Conservation (phyloP, 2,329 filamentous ascomycete genomes). For the Fusarium palustre region DNA sequence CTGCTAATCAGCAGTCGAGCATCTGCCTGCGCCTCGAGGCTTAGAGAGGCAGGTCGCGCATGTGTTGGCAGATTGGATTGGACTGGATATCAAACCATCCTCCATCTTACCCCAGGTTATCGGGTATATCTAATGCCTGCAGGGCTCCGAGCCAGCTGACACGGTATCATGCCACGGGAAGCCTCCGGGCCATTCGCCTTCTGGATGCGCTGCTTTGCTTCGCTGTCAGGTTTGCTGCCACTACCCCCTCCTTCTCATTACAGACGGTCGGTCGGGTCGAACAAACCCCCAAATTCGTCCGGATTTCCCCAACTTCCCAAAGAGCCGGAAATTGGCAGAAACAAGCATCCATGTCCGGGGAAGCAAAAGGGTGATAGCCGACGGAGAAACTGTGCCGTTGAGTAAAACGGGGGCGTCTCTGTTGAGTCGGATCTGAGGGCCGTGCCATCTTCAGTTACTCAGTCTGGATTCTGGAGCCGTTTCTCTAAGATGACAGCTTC, state of each 20-base stretch:
- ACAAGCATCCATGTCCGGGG: slow-evolving; percentile 28
- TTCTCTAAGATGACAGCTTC: slow-evolving; percentile 29
- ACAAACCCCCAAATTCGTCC: slow-evolving; percentile 35
- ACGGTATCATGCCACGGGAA: slow-evolving; percentile 31
- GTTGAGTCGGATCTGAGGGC: slow-evolving; percentile 42
- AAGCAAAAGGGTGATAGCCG: slow-evolving; percentile 31
- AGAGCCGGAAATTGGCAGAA: slow-evolving; percentile 17
- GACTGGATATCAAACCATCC: slow-evolving; percentile 6
- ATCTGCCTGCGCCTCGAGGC: slow-evolving; percentile 18
- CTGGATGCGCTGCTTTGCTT: slow-evolving; percentile 2
- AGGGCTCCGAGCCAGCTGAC: slow-evolving; percentile 30
- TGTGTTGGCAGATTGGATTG: background rate
- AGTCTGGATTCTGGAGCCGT: background rate
- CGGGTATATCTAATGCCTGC: slow-evolving; percentile 17
- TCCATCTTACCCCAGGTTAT: slow-evolving; percentile 32
- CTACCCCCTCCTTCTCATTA: slow-evolving; percentile 2
- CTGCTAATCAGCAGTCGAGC: slow-evolving; percentile 22
- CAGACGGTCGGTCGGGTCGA: background rate
- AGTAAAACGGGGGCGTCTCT: slow-evolving; percentile 5
- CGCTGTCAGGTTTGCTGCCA: slow-evolving; percentile 10
- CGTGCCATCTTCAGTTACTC: slow-evolving; percentile 12
- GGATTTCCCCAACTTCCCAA: slow-evolving; percentile 40
- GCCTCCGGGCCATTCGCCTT: slow-evolving; percentile 17
- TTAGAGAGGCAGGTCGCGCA: slow-evolving; percentile 19
- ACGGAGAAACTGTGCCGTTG: slow-evolving; percentile 39